A percentile compares a stretch with the other conserved stretches of the same genome.
phyloP scores from a whole-genome alignment of 208 protist species.

The Leishmania tarentolae region DNA sequence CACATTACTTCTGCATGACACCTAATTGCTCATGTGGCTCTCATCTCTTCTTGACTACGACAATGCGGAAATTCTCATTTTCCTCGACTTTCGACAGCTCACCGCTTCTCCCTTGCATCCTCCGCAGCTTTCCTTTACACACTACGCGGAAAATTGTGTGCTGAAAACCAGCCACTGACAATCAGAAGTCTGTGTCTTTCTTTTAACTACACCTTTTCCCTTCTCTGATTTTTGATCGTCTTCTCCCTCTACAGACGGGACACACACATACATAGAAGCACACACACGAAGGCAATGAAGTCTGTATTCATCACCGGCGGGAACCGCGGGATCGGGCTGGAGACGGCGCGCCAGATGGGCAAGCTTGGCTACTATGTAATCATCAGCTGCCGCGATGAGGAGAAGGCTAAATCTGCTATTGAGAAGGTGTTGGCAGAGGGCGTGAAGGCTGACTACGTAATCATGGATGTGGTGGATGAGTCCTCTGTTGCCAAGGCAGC shows the following conservation, averaged over 20 bases:
- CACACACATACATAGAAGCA: not conserved
- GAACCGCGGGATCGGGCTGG: conserved; percentile 84
- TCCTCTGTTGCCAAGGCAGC: conserved; percentile 53
- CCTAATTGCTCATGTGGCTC: not conserved
- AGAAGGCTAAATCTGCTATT: conserved; percentile 44
- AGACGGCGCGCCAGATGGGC: conserved; percentile 58
- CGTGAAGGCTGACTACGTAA: conserved; percentile 37
- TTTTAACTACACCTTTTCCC: not conserved
- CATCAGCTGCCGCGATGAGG: conserved; percentile 55
- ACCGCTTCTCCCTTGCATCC: not conserved
- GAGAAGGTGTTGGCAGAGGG: conserved; percentile 36
- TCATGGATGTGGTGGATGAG: conserved; percentile 52
- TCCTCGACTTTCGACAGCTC: not conserved
- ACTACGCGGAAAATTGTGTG: not conserved
- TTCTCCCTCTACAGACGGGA: not conserved
- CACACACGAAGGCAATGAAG: conserved; percentile 12
- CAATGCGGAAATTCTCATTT: not conserved
- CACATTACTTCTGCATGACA: not conserved
- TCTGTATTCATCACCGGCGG: conserved; percentile 76
- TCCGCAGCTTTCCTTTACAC: not conserved
- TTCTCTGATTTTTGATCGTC: not conserved
- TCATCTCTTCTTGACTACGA: conserved; percentile 3
- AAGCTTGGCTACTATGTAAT: conserved; percentile 68
- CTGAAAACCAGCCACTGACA: not conserved
- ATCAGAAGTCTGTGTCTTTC: not conserved